Evolutionary conservation across 768 basidiomycete species (phyloP).

Genomic region (Auricularia sp.): DNA sequence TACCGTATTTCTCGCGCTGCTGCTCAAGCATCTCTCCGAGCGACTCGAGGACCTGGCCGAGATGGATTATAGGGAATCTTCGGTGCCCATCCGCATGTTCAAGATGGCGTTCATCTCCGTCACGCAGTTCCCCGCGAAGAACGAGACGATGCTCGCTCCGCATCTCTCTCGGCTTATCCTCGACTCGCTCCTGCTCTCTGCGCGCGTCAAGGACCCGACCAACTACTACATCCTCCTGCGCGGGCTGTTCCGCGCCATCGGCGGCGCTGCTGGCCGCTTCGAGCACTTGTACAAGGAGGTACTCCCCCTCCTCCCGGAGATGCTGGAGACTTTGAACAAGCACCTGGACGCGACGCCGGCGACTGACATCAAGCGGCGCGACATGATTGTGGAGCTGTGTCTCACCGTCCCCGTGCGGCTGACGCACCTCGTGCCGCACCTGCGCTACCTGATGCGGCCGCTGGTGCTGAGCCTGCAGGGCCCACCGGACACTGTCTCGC

Average conservation of each 20-base stretch:
- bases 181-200: constrained; percentile 91
- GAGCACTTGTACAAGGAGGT: constrained; percentile 95
- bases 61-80: constrained; percentile 70
- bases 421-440: constrained; percentile 90
- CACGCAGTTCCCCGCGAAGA: constrained; percentile 54
- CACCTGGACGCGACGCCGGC: constrained; percentile 74
- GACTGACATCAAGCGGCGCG: constrained; percentile 52
- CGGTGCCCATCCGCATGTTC: constrained; percentile 81
- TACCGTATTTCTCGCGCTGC: constrained; percentile 76
- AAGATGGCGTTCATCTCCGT: constrained; percentile 93
- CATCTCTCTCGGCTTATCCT: constrained; percentile 90
- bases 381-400: constrained; percentile 94
- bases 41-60: constrained; percentile 78
- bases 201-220: constrained; percentile 80
- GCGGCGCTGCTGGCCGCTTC: constrained; percentile 85
- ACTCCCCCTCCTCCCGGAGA: constrained; percentile 88
- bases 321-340: constrained; percentile 89
- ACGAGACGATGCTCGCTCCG: constrained; percentile 88
- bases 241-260: constrained; percentile 86
- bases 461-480: constrained; percentile 85
- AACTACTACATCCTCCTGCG: constrained; percentile 90
- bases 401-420: constrained; percentile 92
- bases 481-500: constrained; percentile 80
- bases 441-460: constrained; percentile 93
- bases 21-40: constrained; percentile 77